These are phyloP conservation scores for Labyrinthula sp. DNA, from an alignment of 352 stramenopile genomes.

Conservation along the genomic window DNA sequence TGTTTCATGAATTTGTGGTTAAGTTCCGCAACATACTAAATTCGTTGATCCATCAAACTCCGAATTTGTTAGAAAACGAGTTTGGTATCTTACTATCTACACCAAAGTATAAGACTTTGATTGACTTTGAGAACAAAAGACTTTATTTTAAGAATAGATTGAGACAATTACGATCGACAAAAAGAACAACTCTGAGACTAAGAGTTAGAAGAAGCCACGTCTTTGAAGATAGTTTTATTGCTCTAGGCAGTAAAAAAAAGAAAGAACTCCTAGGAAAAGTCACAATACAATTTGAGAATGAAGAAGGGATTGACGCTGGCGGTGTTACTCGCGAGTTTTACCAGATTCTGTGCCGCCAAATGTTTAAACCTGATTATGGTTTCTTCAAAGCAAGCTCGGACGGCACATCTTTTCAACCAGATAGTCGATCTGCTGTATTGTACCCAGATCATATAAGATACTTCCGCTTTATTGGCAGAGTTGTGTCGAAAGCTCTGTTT, in stretches of 20 bases:
- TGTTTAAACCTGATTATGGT: constrained; percentile 99
- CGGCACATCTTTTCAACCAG: constrained; percentile 94
- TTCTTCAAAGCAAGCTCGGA: constrained; percentile 95
- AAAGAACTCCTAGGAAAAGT: constrained; percentile 85
- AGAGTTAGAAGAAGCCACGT: constrained; percentile 78
- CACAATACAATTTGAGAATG: constrained; percentile 87
- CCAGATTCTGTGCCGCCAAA: constrained; percentile 87
- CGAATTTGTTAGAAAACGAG: constrained; percentile 77
- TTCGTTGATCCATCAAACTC: constrained; percentile 81
- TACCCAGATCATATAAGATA: constrained; percentile 85
- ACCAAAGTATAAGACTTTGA: constrained; percentile 66
- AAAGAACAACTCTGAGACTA: constrained; percentile 33
- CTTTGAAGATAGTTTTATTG: constrained; percentile 96
- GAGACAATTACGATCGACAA: constrained; percentile 39
- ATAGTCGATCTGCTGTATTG: constrained; percentile 93
- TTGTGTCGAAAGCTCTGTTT: constrained; percentile 93
- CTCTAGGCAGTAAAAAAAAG: constrained; percentile 77
- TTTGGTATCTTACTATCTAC: constrained; percentile 82
- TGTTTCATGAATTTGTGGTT: too few species aligned
- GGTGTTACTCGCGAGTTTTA: constrained; percentile 86
- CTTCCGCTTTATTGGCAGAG: constrained; percentile 89
- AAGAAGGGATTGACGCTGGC: constrained; percentile 94
- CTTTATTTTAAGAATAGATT: constrained; percentile 88
- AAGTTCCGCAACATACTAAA: too few species aligned
- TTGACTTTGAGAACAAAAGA: constrained; percentile 98